Percentiles rank a stretch among this genome's conserved stretches.
Conservation (phyloP, 208 protist species). For the Acanthamoeba castellanii region DNA sequence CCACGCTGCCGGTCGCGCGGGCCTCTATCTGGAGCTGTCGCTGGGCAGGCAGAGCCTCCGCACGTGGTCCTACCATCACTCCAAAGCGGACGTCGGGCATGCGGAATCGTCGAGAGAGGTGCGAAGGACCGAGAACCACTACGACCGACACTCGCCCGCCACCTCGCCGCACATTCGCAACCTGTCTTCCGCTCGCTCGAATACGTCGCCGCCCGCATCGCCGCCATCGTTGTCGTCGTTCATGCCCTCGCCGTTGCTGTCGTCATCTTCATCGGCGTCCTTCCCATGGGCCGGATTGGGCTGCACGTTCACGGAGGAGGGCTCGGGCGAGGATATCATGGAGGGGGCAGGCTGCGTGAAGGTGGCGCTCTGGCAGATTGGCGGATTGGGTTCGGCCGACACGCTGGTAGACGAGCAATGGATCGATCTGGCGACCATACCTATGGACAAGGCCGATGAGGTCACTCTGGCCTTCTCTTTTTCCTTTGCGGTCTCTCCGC, state of each 20-base stretch:
- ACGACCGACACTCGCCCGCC: not conserved
- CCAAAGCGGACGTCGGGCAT: not conserved
- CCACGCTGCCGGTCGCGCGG: not conserved
- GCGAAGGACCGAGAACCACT: not conserved
- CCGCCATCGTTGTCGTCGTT: not conserved
- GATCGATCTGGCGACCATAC: not conserved
- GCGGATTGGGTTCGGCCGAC: not conserved
- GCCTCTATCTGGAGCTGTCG: conserved; percentile 29
- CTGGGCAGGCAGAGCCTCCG: conserved; percentile 36
- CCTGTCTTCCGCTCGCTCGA: not conserved
- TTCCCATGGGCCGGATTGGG: not conserved
- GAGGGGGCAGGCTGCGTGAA: not conserved
- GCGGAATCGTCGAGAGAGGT: too few relatives aligned
- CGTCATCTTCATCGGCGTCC: not conserved
- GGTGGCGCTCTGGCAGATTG: conserved; percentile 23
- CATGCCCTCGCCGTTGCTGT: not conserved
- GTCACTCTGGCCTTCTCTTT: not conserved
- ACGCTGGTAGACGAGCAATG: not conserved
- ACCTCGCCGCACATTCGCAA: not conserved
- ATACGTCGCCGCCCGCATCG: not conserved
- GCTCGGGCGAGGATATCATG: not conserved
- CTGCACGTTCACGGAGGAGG: conserved; percentile 70
- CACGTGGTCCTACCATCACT: conserved; percentile 24
- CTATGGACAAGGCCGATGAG: not conserved
- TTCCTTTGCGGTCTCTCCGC: not conserved